Base-by-base conservation (phyloP, 2,329 filamentous ascomycete genomes). In the Cytospora leucostoma region DNA sequence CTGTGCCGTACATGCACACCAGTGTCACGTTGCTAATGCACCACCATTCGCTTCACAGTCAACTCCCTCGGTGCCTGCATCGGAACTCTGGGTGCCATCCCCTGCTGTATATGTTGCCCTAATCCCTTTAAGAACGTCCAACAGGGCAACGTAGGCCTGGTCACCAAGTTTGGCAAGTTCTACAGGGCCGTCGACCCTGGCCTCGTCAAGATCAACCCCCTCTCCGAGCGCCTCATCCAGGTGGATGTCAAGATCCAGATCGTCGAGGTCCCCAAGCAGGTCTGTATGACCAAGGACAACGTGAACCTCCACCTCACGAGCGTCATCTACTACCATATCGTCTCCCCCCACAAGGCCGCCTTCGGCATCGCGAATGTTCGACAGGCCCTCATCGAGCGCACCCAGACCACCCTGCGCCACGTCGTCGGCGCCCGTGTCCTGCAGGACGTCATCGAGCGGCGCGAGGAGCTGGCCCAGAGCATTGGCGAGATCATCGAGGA, bases 271-370 rank as follows among this genome's bases (percentile, higher is more conserved):
- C 94, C 94, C 19, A 88, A 93, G 78, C 95, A 99, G 79, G 88
- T 94, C 67, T 98, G 95, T 83, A 99, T 99, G 93, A 99, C 95
- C 76, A 98, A 98, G 81, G 95, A 99, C 83, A 99, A 99, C 72
- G 95, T 98, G 67, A 96, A 91, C 53, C 84, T 99, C 50, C 89
- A 93, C 71, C 84, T 99, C 69, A 98, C 93, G 55, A 96, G 92
- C 7, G 95, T 99, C 74, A 97, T 99, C 79, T 99, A 99, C 85
- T 99, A 99, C 82, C 93, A 97, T 83, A 94, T 99, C 73, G 91
- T 89, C 61, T 90, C 91, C 34, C 95, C 95, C 1, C 94, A 98
- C 84, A 97, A 96, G 80, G 93, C 94, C 64, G 94, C 95, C 65
- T 99, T 98, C 74, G 95, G 95, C 69, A 97, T 99, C 75, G 84